Evolutionary conservation across 257 asterid genomes (phyloP).

Genomic region (Scutellaria baicalensis): DNA sequence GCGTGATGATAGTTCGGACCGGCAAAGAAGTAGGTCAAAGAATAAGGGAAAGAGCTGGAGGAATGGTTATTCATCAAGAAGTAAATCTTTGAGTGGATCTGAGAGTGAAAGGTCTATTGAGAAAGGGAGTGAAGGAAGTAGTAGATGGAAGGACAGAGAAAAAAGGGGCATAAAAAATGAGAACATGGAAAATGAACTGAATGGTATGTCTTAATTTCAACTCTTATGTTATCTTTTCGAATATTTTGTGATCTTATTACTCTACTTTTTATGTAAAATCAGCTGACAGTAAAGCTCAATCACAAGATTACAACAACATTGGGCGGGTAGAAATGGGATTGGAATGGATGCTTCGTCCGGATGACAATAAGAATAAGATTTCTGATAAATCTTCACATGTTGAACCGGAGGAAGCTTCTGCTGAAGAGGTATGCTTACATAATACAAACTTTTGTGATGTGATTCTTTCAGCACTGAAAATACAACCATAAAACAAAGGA

Average conservation of each 20-base stretch:
- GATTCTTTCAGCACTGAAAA: not conserved
- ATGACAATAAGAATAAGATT: slow-evolving; percentile 34
- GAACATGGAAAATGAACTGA: slow-evolving; percentile 10
- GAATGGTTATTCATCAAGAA: slow-evolving; percentile 29
- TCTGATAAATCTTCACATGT: slow-evolving; percentile 22
- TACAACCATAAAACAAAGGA: not conserved
- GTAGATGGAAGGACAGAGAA: slow-evolving; percentile 17
- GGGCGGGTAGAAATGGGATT: slow-evolving; percentile 82
- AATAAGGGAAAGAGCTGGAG: slow-evolving; percentile 32
- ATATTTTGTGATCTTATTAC: not conserved
- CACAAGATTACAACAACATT: slow-evolving; percentile 19
- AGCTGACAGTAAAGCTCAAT: slow-evolving; percentile 34
- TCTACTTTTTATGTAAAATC: slow-evolving; percentile 6
- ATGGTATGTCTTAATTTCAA: slow-evolving; percentile 16
- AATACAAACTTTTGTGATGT: not conserved
- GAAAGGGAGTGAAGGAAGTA: slow-evolving; percentile 19
- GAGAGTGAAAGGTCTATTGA: slow-evolving; percentile 29
- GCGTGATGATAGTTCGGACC: slow-evolving; percentile 22
- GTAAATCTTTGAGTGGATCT: slow-evolving; percentile 25
- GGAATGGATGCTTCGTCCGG: slow-evolving; percentile 96
- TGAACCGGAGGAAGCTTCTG: slow-evolving; percentile 41
- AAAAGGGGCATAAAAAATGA: slow-evolving; percentile 8
- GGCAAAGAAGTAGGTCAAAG: slow-evolving; percentile 22
- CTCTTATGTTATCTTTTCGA: not conserved
- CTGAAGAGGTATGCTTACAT: slow-evolving; percentile 54